Conservation (phyloP, 129 eudicot genomes). For the Escallonia herrerae region DNA sequence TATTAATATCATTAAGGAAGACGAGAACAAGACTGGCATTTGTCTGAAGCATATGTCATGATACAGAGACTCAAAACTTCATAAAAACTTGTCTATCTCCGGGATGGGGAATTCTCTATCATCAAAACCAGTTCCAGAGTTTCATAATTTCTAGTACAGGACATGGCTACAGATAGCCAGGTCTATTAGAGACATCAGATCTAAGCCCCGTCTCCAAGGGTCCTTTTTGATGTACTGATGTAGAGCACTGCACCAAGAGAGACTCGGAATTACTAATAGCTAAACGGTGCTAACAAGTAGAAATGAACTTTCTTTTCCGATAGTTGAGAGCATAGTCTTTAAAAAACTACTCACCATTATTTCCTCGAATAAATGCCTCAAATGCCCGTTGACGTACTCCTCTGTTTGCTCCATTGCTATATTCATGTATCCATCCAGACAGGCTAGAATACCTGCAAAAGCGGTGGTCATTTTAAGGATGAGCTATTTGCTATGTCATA, state of each 20-base stretch:
- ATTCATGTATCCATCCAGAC: constrained; percentile 97
- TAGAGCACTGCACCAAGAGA: constrained; percentile 71
- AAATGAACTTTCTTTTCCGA: neutral
- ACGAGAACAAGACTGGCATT: too few relatives aligned
- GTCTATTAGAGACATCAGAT: neutral
- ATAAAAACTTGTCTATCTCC: too few relatives aligned
- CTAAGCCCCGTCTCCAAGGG: constrained; percentile 76
- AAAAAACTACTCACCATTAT: constrained; percentile 51
- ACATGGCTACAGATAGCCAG: too few relatives aligned
- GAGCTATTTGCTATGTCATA: neutral
- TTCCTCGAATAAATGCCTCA: constrained; percentile 96
- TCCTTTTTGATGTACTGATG: constrained; percentile 95
- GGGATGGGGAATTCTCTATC: too few relatives aligned
- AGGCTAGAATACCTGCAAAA: constrained; percentile 79
- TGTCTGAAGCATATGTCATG: too few relatives aligned
- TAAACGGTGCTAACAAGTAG: neutral
- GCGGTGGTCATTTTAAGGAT: neutral
- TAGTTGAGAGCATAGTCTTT: neutral
- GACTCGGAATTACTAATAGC: neutral
- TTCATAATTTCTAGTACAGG: too few relatives aligned
- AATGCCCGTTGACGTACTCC: constrained; percentile 93
- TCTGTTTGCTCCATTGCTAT: constrained; percentile 99
- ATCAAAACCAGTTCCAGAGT: too few relatives aligned
- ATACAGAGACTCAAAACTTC: too few relatives aligned
- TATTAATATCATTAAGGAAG: too few relatives aligned